Base-by-base conservation (phyloP, 768 basidiomycete species). In the Lanmaoa pseudosensibilis region DNA sequence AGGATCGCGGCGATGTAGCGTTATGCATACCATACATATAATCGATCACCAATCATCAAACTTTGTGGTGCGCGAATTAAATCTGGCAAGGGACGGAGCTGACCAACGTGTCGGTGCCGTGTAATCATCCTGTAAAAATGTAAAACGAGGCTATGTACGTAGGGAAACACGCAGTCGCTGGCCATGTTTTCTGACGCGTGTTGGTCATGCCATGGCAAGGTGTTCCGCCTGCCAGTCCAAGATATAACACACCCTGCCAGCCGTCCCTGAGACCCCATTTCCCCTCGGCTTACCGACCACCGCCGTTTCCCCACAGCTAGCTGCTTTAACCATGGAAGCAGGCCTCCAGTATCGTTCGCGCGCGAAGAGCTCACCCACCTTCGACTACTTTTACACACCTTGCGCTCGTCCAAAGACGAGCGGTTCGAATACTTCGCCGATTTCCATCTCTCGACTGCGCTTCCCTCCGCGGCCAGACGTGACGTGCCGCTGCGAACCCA, bases 201-300 rank as follows among this genome's bases (percentile, higher is more conserved):
- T 72, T 65, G 34, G 54, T 70, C 70, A 62, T 64, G 67, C 68
- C 66, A 67, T 62, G 58, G 40, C 70, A 64, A 40, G 72, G 68
- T 58, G 66, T 56, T 56, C 40, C 44, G 61, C 62, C 54, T 52
- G 59, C 55, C 60, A 62, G 60, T 59, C 56, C 61, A 53, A 73
- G 72, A 73, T 73, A 72, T 63, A 72, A 72, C 45, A 15, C 37
- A 56, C 51, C 58, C 52, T 57, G 43, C 38, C 46, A 52, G 40
- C 41, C 55, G 60, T 59, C 61, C 66, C 62, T 61, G 54, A 61
- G 27, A 53, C 54, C 37, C 33, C 62, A 63, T 55, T 21, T 43
- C 55, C 57, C 54, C 56, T 54, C 47, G 50, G 43, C 50, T 62
- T 40, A 57, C 56, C 48, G 57, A 58, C 65, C 54, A 53, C 37